Base-by-base conservation (phyloP, 495 filamentous ascomycete species). In the Penicillium macrosclerotiorum region DNA sequence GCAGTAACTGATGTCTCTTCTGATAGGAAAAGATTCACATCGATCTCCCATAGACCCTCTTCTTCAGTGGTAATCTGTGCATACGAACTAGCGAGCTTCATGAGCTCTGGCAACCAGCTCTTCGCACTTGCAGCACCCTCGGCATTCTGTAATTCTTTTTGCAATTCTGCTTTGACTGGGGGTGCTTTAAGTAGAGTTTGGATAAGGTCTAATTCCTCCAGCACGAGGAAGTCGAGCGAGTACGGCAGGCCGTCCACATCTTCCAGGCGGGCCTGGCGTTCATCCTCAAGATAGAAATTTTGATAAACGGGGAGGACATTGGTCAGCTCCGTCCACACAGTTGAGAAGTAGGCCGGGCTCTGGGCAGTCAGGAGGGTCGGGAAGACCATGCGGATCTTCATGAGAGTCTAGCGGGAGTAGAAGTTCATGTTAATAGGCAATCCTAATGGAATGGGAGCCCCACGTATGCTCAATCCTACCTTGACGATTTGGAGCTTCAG, bases 1-100 rank as follows among this genome's bases (percentile, higher is more conserved):
- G 91, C 86, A n/a, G 90, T 95, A 37, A 96, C 84, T 9, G 89
- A 89, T 2, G 88, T 92, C 65, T 98, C 93, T 58, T 98, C 93
- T 0, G 90, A 90, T 20, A 98, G 76, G 66, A 94, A 98, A 1
- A 97, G 77, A 36, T 94, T 97, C 42, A 95, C 82, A 65, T 98
- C 93, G 46, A 96, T 84, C 44, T 97, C 89, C 93, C 93, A 98
- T 20, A 98, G 70, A 6, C 86, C 88, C 64, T 94, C 88, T 58
- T 97, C 94, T 60, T 98, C 93, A 9, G 79, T 82, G 3, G 89
- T 88, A 51, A 98, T 94, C 51, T 94, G 89, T n/a, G 89, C 83
- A 62, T 94, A 95, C 2, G 83, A 81, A 4, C 86, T 79, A n/a
- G 86, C 77, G 18, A 95, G 69, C 60, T 85, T 83, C 78, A 94